phyloP scores from a whole-genome alignment of 768 basidiomycete genomes.

The Paxillus ammoniavirescens region DNA sequence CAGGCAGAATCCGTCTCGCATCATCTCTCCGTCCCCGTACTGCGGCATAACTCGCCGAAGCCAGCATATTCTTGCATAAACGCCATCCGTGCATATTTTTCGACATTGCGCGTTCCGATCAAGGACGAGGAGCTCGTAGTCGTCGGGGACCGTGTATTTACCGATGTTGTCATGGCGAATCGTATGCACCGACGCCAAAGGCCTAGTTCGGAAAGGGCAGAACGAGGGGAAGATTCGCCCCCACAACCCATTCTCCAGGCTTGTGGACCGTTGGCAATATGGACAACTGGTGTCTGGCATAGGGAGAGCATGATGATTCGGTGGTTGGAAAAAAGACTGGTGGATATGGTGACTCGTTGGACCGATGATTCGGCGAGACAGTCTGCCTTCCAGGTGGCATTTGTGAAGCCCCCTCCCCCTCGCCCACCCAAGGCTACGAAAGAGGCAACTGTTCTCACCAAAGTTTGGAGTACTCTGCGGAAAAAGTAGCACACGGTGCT shows the following conservation, averaged over 20 bases:
- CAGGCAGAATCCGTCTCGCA: conserved; percentile 87
- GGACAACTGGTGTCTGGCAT: conserved; percentile 72
- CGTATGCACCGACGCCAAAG: conserved; percentile 47
- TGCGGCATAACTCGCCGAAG: conserved; percentile 74
- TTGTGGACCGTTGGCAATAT: conserved; percentile 61
- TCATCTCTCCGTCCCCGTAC: conserved; percentile 77
- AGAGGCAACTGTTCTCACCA: neutral
- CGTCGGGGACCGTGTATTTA: conserved; percentile 91
- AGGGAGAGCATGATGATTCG: conserved; percentile 62
- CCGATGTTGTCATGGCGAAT: conserved; percentile 85
- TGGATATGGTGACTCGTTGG: conserved; percentile 47
- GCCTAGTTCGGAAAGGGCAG: neutral
- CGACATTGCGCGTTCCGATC: conserved; percentile 53
- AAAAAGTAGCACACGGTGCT: neutral
- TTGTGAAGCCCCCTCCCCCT: neutral
- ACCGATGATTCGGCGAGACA: neutral
- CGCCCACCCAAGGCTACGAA: neutral
- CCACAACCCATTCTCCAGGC: conserved; percentile 4
- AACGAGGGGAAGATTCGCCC: conserved; percentile 7
- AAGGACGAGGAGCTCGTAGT: conserved; percentile 67
- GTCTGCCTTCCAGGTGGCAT: conserved; percentile 1
- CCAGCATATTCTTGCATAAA: conserved; percentile 76
- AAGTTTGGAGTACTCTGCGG: neutral
- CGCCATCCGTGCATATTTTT: conserved; percentile 75
- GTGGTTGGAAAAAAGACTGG: conserved; percentile 52